Evolutionary conservation across 805 yeast genomes (phyloP).

Genomic region (Candida maesae): DNA sequence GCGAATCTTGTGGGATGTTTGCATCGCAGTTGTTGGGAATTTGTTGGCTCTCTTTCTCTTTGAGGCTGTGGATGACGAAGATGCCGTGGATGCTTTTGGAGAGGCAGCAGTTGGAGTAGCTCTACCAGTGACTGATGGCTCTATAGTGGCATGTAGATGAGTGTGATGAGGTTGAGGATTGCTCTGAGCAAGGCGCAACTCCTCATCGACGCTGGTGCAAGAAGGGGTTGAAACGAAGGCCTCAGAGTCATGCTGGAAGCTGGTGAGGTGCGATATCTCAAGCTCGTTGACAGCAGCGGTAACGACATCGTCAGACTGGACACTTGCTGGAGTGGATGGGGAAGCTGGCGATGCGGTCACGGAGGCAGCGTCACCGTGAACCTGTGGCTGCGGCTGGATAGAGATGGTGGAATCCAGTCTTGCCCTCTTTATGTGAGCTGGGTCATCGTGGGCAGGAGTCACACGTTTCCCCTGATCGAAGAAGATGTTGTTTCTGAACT

Average conservation of each 20-base stretch:
- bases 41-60: slow-evolving; percentile 9
- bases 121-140: slow-evolving; percentile 6
- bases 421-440: slow-evolving; percentile 30
- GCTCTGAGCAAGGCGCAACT: background rate
- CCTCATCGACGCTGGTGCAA: slow-evolving; percentile 8
- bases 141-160: slow-evolving; percentile 2
- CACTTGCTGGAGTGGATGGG: slow-evolving; percentile 11
- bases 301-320: slow-evolving; percentile 13
- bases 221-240: slow-evolving; percentile 16
- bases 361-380: slow-evolving; percentile 12
- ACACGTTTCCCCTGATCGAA: slow-evolving; percentile 23
- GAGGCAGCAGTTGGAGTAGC: slow-evolving; percentile 9
- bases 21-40: background rate
- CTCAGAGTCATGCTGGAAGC: slow-evolving; percentile 5
- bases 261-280: slow-evolving; percentile 9
- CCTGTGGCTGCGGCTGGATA: slow-evolving; percentile 9
- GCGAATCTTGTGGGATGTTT: slow-evolving; percentile 16
- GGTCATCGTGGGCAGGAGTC: slow-evolving; percentile 20
- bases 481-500: slow-evolving; percentile 25
- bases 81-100: slow-evolving; percentile 6
- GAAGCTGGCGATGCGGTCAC: slow-evolving; percentile 12
- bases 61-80: slow-evolving; percentile 2
- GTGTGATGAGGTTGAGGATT: slow-evolving; percentile 5
- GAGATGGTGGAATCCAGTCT: slow-evolving; percentile 23
- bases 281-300: slow-evolving; percentile 14